Conservation (phyloP, 305 asterid genomes). For the Fraxinus velutina region DNA sequence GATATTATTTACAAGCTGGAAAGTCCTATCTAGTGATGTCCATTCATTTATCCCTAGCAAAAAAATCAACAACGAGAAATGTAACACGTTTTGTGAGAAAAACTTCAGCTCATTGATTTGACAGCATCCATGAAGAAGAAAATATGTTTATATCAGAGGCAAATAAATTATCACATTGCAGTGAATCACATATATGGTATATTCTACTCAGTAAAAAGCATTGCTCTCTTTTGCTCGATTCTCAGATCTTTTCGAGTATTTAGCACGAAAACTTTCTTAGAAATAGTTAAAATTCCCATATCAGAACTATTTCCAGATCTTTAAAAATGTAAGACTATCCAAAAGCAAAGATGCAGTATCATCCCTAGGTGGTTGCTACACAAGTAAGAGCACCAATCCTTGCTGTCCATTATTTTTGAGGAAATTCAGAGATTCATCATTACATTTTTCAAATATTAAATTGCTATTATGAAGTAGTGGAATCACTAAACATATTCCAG, state of each 20-base stretch:
- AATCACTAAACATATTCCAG: background rate
- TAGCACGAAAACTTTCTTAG: background rate
- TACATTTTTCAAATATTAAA: background rate
- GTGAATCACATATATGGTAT: background rate
- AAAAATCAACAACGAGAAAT: background rate
- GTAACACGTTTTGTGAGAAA: background rate
- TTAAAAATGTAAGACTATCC: background rate
- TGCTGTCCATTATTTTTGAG: slow-evolving; percentile 17
- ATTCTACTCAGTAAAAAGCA: background rate
- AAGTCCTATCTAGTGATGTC: background rate
- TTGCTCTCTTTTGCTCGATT: background rate
- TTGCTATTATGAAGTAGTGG: slow-evolving; percentile 6
- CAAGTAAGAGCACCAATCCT: background rate
- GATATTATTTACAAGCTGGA: background rate
- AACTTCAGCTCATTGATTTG: background rate
- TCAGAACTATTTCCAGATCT: background rate
- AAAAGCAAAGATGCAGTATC: slow-evolving; percentile 15
- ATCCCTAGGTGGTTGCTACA: slow-evolving; percentile 21
- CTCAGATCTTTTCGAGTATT: background rate
- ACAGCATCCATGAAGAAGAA: background rate
- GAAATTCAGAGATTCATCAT: slow-evolving; percentile 13
- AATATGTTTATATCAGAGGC: background rate
- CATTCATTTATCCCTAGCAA: background rate
- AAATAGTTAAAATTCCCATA: background rate
- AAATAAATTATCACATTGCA: background rate